Percentiles rank a stretch among this genome's conserved stretches.
phyloP scores from a whole-genome alignment of 495 filamentous ascomycete genomes.

The Staphylotrichum longicolle region DNA sequence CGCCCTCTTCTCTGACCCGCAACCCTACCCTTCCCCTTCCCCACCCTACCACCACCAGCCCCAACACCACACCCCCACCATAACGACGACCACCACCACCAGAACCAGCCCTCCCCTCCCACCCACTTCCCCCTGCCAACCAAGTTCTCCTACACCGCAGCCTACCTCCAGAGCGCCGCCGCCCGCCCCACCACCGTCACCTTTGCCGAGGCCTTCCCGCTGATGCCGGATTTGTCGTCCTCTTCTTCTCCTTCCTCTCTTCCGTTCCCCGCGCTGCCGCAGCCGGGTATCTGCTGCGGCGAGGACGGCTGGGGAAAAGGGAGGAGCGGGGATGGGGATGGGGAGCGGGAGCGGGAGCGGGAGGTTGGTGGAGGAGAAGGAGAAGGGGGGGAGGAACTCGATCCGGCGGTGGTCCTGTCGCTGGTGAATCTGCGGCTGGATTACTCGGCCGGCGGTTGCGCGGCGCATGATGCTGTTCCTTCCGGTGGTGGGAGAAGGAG shows the following conservation, averaged over 20 bases:
- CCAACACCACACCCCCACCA: not conserved
- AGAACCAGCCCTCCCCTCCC: not conserved
- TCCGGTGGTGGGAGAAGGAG: not conserved
- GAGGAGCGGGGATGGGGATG: too few relatives aligned
- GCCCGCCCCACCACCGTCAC: conserved; percentile 2
- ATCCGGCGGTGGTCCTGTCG: not conserved
- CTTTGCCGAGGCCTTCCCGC: conserved; percentile 12
- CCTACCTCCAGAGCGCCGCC: conserved; percentile 11
- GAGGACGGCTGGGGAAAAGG: too few relatives aligned
- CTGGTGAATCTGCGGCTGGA: conserved; percentile 1
- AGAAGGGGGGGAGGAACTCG: too few relatives aligned
- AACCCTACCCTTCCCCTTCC: too few relatives aligned
- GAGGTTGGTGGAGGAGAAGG: too few relatives aligned
- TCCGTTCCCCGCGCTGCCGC: too few relatives aligned
- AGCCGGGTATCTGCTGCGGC: too few relatives aligned
- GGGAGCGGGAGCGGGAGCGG: too few relatives aligned
- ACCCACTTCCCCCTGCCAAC: not conserved
- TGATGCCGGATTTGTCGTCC: too few relatives aligned
- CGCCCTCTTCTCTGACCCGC: not conserved
- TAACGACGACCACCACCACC: not conserved
- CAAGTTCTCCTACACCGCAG: conserved; percentile 3
- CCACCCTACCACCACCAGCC: too few relatives aligned
- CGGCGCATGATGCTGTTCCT: not conserved
- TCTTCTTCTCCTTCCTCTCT: too few relatives aligned
- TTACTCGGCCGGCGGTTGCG: not conserved